Evolutionary conservation across 75 land plant species (phyloP).

Genomic region (Pseudotsuga menziesii): DNA sequence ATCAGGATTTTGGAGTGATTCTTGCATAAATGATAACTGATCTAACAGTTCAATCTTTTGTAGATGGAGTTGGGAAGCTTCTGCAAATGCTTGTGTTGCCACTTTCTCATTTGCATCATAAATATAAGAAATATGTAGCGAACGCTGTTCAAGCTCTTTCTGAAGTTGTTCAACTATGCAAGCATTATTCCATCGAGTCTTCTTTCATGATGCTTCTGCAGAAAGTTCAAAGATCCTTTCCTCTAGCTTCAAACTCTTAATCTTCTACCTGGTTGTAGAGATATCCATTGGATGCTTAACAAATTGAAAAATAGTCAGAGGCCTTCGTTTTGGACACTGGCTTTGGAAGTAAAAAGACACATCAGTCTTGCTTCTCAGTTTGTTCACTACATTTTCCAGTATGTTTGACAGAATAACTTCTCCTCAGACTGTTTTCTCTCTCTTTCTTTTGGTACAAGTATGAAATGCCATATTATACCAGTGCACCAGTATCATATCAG

Average conservation of each 20-base stretch:
- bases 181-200: conserved; percentile 48
- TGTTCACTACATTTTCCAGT: conserved; percentile 70
- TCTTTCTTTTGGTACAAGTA: too few species aligned
- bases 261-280: too few species aligned
- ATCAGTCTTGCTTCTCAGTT: conserved; percentile 37
- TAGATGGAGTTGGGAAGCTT: conserved; percentile 13
- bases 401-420: conserved; percentile 84
- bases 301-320: conserved; percentile 89
- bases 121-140: conserved; percentile 51
- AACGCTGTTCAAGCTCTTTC: conserved; percentile 60
- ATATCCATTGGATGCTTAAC: too few species aligned
- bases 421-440: too few species aligned
- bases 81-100: conserved; percentile 37
- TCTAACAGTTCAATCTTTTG: conserved; percentile 29
- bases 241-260: too few species aligned
- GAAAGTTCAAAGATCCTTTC: too few species aligned
- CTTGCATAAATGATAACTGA: conserved; percentile 23
- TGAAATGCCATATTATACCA: too few species aligned
- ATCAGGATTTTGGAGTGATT: conserved; percentile 28
- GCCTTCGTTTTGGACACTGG: conserved; percentile 96
- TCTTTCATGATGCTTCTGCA: conserved; percentile 47
- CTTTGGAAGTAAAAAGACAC: conserved; percentile 73
- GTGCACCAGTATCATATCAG: too few species aligned
- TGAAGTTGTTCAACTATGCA: conserved; percentile 49
- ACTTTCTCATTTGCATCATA: conserved; percentile 55